Base-by-base conservation (phyloP, 129 eudicot species). In the Artemisia annua region DNA sequence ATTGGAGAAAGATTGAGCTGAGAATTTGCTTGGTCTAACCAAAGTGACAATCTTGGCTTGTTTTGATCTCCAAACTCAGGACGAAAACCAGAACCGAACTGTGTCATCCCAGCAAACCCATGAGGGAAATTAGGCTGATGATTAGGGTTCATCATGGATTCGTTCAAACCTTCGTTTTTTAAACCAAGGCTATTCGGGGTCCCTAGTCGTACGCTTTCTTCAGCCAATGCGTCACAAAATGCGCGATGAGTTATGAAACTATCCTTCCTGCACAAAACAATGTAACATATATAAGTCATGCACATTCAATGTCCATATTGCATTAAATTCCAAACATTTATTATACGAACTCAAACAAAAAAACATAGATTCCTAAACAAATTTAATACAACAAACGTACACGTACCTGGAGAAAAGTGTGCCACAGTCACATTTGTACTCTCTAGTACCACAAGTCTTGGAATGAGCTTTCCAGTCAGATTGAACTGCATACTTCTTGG, bases 401-500 rank as follows among this genome's bases (percentile, higher is more conserved):
- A 69, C 67, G 13, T 72, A 92, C 96, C 96, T 89, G 95, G 96
- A 92, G 77, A 92, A 92, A 43, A 92, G 96, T 52, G 98, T 92
- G 67, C 98, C 98, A 82, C 98, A 92, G 85, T 92, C 98, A 81
- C 98, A 92, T 63, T 92, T 92, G 72, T 92, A 92, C 95, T 92
- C 98, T 74, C 98, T 87, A 32, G 98, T 89, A 46, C 98, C 98
- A 79, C 98, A 92, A n/a, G 98, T 92, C 79, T 92, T 92, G 59
- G 98, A 83, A 81, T 92, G 98, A 70, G 98, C 98, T 82, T 92
- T 92, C 98, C 98, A 92, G 72, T 92, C 98, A 28, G 96, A 89
- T 76, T 89, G 96, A 63, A 92, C 98, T 1, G 98, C 98, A 71
- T 92, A 92, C 54, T 92, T 92, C 85, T 92, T 92, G 20, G 98